Base-by-base conservation (phyloP, 768 basidiomycete species). In the Mycena polygramma region DNA sequence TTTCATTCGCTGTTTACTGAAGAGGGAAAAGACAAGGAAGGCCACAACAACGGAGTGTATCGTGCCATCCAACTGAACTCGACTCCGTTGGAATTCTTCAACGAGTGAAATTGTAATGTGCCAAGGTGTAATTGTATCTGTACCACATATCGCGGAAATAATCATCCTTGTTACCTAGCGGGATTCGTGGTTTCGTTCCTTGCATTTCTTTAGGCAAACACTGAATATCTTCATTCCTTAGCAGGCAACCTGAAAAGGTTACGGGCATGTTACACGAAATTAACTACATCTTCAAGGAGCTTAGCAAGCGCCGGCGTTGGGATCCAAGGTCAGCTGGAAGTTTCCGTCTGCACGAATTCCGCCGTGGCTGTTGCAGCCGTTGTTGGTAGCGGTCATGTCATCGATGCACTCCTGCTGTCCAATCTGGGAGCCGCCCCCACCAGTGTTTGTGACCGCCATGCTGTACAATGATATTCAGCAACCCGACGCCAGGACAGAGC, bases 1-100 rank as follows among this genome's bases (percentile, higher is more conserved):
- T 93, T 93, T 80, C 93, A 94, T 77, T 92, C 92, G 4, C 77
- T 94, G 51, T 90, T 88, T 79, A 92, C 88, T 14, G 85, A 90
- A 45, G 91, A 91, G 75, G 86, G 85, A 52, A 81, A 84, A 68
- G 79, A 79, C 66, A 82, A 86, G 59, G 79, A 91, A 74, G 86
- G 85, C 48, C 79, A 84, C 68, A 78, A 79, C 61, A 83, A 86
- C 63, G 80, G 74, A 15, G 84, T 83, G 59, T 94, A 88, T 86
- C 82, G 86, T 64, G 93, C 92, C 13, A 86, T 94, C 71, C 92
- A 94, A 72, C 85, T 84, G 2, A 71, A 75, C 41, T 85, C 87
- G 66, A 87, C 83, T 20, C 89, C 90, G 3, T 81, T 94, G 63
- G 87, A 90, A 70, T 91, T 91, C 80, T 92, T 92, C 84, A 88